Evolutionary conservation across 106 monocot genomes (phyloP).

Genomic region (Dactylorhiza incarnata): DNA sequence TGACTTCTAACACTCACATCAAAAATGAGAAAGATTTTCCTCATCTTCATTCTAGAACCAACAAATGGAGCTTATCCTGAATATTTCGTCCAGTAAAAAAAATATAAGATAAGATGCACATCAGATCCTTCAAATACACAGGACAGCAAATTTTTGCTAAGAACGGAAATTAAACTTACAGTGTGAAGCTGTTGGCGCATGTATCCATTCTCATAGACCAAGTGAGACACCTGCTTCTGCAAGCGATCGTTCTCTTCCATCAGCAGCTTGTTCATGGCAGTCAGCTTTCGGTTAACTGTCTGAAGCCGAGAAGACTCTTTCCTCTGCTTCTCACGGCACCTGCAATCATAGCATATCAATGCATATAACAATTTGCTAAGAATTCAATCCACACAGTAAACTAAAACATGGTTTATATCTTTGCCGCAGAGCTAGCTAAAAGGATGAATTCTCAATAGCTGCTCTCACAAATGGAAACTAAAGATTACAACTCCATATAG

Average conservation of each 20-base stretch:
- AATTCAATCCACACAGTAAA: neutral
- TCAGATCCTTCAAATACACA: neutral
- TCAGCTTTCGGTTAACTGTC: slow-evolving; percentile 78
- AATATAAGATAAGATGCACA: neutral
- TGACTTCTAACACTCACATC: too few relatives aligned
- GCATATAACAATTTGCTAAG: neutral
- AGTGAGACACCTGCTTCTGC: slow-evolving; percentile 86
- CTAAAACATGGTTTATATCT: too few relatives aligned
- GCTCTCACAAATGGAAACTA: neutral
- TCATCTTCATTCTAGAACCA: too few relatives aligned
- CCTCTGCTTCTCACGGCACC: slow-evolving; percentile 93
- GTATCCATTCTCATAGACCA: slow-evolving; percentile 80
- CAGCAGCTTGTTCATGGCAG: slow-evolving; percentile 93
- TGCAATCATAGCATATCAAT: slow-evolving; percentile 8
- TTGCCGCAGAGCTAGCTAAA: neutral
- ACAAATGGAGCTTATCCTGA: too few relatives aligned
- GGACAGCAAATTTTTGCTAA: neutral
- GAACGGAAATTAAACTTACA: slow-evolving; percentile 25
- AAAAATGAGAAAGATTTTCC: too few relatives aligned
- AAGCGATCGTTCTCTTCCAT: slow-evolving; percentile 98
- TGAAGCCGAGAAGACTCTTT: slow-evolving; percentile 88
- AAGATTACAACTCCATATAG: neutral
- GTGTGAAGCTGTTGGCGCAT: slow-evolving; percentile 84
- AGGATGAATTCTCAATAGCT: neutral
- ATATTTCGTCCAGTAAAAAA: neutral